A percentile compares a stretch with the other conserved stretches of the same genome.
Evolutionary conservation across 1,284 basidiomycete genomes (phyloP).

Genomic region (Ceratobasidium sp.): DNA sequence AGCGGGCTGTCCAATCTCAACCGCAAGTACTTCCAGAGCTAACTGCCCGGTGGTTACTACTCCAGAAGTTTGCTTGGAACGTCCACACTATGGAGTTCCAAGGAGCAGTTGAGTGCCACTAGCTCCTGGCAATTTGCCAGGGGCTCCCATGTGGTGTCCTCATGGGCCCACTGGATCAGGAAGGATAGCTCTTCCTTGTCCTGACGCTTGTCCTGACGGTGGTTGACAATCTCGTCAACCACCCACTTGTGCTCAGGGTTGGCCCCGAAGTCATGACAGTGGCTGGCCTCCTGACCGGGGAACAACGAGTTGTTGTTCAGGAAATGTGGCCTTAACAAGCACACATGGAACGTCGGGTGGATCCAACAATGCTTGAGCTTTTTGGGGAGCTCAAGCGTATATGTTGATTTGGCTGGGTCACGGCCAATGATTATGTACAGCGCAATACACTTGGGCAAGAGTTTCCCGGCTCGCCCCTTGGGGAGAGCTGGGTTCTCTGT

Average conservation of each 20-base stretch:
- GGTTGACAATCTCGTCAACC: constrained; percentile 25
- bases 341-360: constrained; percentile 50
- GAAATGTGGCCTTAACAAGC: constrained; percentile 48
- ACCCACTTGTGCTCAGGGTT: constrained; percentile 18
- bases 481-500: constrained; percentile 57
- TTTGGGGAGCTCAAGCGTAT: constrained; percentile 50
- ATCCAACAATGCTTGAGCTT: constrained; percentile 47
- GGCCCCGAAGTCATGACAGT: constrained; percentile 11
- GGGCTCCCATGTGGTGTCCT: constrained; percentile 27
- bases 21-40: background rate
- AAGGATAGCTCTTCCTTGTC: background rate
- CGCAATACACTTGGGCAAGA: constrained; percentile 43
- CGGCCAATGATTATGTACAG: constrained; percentile 21
- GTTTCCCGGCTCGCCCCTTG: constrained; percentile 22
- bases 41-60: background rate
- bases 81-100: constrained; percentile 50
- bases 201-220: background rate
- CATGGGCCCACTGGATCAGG: background rate
- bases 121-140: constrained; percentile 48
- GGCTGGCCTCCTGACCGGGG: background rate
- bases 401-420: background rate
- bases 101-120: constrained; percentile 54
- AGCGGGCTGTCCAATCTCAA: background rate
- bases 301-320: constrained; percentile 49
- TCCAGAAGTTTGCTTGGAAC: background rate